Percentiles rank a stretch among this genome's conserved stretches.
Evolutionary conservation across 371 early-diverging fungal genomes (phyloP).

Genomic region (Coemansia sp.): DNA sequence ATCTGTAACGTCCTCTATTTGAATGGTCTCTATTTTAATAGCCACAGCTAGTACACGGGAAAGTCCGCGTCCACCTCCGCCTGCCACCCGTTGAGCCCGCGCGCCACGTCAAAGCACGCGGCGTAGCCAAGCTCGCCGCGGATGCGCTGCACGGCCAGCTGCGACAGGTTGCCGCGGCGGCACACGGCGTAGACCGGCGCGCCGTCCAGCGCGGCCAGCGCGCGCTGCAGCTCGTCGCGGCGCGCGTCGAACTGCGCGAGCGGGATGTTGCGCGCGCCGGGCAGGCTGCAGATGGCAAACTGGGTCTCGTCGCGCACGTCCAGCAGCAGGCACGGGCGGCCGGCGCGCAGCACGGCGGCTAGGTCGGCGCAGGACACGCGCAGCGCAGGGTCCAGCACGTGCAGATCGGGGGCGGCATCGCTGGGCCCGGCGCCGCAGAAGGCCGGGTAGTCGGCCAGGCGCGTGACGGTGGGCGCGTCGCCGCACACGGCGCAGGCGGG

Average conservation of each 20-base stretch:
- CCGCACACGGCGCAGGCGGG: slow-evolving; percentile 85
- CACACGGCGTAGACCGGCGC: slow-evolving; percentile 82
- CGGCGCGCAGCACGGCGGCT: slow-evolving; percentile 28
- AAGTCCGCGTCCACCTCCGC: slow-evolving; percentile 73
- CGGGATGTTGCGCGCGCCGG: slow-evolving; percentile 64
- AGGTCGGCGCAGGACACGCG: slow-evolving; percentile 53
- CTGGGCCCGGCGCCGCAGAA: slow-evolving; percentile 82
- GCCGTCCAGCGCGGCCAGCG: slow-evolving; percentile 14
- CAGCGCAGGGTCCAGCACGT: slow-evolving; percentile 41
- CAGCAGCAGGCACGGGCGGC: slow-evolving; percentile 68
- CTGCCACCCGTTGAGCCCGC: slow-evolving; percentile 82
- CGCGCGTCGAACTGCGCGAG: slow-evolving; percentile 53
- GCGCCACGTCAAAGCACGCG: slow-evolving; percentile 71
- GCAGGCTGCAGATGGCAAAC: slow-evolving; percentile 79
- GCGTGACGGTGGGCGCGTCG: slow-evolving; percentile 72
- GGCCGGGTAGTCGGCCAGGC: slow-evolving; percentile 82
- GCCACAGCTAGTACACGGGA: slow-evolving; percentile 72
- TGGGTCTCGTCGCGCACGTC: slow-evolving; percentile 87
- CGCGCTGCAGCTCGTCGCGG: slow-evolving; percentile 38
- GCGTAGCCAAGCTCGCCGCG: slow-evolving; percentile 41
- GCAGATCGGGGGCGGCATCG: slow-evolving; percentile 66
- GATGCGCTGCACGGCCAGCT: slow-evolving; percentile 70
- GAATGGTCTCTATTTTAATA: not conserved
- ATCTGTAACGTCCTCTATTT: slow-evolving; percentile 39
- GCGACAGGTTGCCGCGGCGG: slow-evolving; percentile 89